These are phyloP conservation scores for Lachancea thermotolerans DNA, from an alignment of 805 yeast genomes.

Conservation along the genomic window DNA sequence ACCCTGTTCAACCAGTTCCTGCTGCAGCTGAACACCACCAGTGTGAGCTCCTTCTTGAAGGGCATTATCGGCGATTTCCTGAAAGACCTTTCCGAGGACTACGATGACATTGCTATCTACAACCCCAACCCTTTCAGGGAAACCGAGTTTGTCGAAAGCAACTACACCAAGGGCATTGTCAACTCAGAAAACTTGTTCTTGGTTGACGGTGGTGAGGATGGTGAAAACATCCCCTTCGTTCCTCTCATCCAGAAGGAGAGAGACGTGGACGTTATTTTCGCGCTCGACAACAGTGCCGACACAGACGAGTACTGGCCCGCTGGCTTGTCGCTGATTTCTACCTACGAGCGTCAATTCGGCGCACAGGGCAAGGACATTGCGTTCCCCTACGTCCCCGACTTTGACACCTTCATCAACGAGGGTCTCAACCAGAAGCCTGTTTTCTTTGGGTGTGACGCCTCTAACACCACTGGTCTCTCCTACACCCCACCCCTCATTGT, in stretches of 20 bases:
- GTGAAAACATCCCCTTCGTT: slow-evolving; percentile 53
- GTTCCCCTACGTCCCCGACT: slow-evolving; percentile 79
- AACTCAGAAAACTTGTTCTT: slow-evolving; percentile 41
- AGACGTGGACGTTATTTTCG: slow-evolving; percentile 56
- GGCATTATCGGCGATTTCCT: slow-evolving; percentile 43
- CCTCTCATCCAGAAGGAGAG: slow-evolving; percentile 58
- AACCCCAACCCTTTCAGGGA: slow-evolving; percentile 65
- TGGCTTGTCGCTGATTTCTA: slow-evolving; percentile 51
- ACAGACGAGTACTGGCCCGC: slow-evolving; percentile 57
- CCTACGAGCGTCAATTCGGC: slow-evolving; percentile 53
- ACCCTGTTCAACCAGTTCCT: slow-evolving; percentile 68
- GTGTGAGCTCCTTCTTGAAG: slow-evolving; percentile 41
- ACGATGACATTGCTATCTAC: slow-evolving; percentile 63
- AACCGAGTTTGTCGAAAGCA: slow-evolving; percentile 32
- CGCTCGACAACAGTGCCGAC: slow-evolving; percentile 67
- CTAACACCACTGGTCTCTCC: slow-evolving; percentile 49
- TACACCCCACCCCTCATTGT: slow-evolving; percentile 66
- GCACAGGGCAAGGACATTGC: slow-evolving; percentile 49
- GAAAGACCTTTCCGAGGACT: slow-evolving; percentile 40
- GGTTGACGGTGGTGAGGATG: slow-evolving; percentile 72
- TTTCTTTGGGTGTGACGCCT: slow-evolving; percentile 76
- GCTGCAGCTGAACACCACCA: slow-evolving; percentile 49
- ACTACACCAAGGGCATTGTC: slow-evolving; percentile 34
- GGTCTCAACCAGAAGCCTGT: slow-evolving; percentile 65
- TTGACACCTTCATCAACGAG: slow-evolving; percentile 47